Evolutionary conservation across 345 rosid genomes (phyloP).

Genomic region (Eutrema yunnanense): DNA sequence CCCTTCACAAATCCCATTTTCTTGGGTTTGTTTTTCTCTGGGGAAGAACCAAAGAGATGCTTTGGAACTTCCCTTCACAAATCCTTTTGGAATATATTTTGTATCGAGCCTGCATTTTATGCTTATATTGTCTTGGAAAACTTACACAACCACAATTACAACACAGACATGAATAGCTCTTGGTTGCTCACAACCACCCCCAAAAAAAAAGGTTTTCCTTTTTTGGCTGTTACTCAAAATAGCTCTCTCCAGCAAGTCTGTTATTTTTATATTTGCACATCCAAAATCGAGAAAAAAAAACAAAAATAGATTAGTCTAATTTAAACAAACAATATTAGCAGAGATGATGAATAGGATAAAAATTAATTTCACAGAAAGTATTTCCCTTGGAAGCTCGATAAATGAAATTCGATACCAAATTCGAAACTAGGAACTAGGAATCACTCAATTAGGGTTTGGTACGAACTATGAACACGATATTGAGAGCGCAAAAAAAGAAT

Average conservation of each 20-base stretch:
- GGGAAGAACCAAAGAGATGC: background rate
- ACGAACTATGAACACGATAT: background rate
- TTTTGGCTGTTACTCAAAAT: background rate
- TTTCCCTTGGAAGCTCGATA: no score
- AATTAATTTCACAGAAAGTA: no score
- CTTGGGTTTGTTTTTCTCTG: background rate
- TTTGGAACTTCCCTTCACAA: no score
- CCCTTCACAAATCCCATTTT: slow-evolving; percentile 12
- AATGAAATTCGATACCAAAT: no score
- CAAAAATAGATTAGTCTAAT: background rate
- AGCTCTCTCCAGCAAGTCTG: background rate
- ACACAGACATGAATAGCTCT: slow-evolving; percentile 1
- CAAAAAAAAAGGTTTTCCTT: background rate
- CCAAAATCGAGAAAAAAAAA: background rate
- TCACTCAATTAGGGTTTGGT: background rate
- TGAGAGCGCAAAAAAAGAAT: background rate
- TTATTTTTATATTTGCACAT: background rate
- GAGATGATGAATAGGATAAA: no score
- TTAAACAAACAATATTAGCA: no score
- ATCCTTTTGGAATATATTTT: background rate
- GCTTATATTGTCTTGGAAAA: background rate
- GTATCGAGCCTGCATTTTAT: background rate
- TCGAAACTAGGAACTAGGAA: background rate
- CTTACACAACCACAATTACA: background rate
- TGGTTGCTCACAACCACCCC: background rate